Base-by-base conservation (phyloP, 768 basidiomycete genomes). In the Lactarius trivialis region DNA sequence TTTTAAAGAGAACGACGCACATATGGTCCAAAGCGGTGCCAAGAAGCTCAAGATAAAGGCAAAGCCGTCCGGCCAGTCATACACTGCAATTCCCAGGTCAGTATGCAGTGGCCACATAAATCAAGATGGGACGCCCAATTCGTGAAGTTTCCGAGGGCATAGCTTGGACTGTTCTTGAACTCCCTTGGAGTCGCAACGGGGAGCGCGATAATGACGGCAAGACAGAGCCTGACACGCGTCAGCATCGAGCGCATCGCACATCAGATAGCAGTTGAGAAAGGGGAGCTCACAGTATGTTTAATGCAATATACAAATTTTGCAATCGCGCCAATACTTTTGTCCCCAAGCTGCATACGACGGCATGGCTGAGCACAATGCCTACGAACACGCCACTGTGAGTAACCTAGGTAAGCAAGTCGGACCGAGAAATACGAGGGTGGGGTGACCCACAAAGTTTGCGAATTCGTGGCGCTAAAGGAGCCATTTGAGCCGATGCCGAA, bases 271-370 rank as follows among this genome's bases (percentile, higher is more conserved):
- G 26, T 53, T 12, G 45, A 37, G 26, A 24, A 4, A 50, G 30
- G 26, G 4, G 14, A 12, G 75, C 85, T 60, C 71, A 85, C 85
- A 82, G 56, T 30, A 90, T 72, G 69, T 91, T 91, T 45, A 91
- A 76, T n/a, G 81, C 65, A 24, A 90, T 81, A 67, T 87, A 91
- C 11, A 87, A 71, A 21, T 79, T 84, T 70, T 92, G 89, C 15
- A 91, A 68, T 32, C 88, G 77, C 1, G 89, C 89, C 19, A 92
- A 76, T 33, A 85, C 55, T 9, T 76, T 70, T 2, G 89, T 89
- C 17, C 82, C 87, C 19, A 90, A 76, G 65, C 85, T 85, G 67
- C 88, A 90, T 28, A 88, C 70, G 1, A 84, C 61, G 0, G 79
- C 86, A 69, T 91, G 87, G 2, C 80, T 76, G 26, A 86, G 56